These are phyloP conservation scores for Talaromyces amestolkiae DNA, from an alignment of 2,329 filamentous ascomycete species.

Conservation along the genomic window DNA sequence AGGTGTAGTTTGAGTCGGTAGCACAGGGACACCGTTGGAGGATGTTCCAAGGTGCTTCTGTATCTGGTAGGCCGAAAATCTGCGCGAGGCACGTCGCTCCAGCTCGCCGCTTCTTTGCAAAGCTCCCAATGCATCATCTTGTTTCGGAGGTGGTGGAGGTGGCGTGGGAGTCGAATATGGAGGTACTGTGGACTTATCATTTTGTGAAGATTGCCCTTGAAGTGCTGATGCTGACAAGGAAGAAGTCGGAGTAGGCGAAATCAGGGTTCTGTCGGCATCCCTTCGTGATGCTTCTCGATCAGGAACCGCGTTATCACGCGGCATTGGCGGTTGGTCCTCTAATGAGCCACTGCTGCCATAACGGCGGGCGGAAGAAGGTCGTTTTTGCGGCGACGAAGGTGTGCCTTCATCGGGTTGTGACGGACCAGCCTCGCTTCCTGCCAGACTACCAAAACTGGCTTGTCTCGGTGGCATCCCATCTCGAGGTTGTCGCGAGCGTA, in stretches of 20 bases:
- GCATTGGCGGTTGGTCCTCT: slow-evolving; percentile 31
- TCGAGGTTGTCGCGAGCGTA: slow-evolving; percentile 59
- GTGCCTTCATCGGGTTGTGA: slow-evolving; percentile 42
- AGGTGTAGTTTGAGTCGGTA: slow-evolving; percentile 58
- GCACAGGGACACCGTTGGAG: slow-evolving; percentile 77
- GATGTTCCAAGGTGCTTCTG: slow-evolving; percentile 84
- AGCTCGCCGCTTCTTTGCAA: slow-evolving; percentile 89
- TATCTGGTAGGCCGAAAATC: slow-evolving; percentile 96
- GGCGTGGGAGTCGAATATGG: slow-evolving; percentile 68
- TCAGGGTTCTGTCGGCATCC: slow-evolving; percentile 38
- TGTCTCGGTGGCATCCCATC: slow-evolving; percentile 41
- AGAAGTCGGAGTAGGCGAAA: slow-evolving; percentile 23
- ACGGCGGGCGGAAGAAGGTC: slow-evolving; percentile 31
- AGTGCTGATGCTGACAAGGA: slow-evolving; percentile 65
- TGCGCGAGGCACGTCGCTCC: slow-evolving; percentile 83
- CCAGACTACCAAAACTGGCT: slow-evolving; percentile 48
- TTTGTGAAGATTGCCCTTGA: slow-evolving; percentile 64
- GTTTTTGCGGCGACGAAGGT: slow-evolving; percentile 33
- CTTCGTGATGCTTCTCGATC: slow-evolving; percentile 42
- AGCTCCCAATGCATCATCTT: slow-evolving; percentile 85
- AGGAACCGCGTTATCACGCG: slow-evolving; percentile 33
- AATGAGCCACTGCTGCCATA: slow-evolving; percentile 41
- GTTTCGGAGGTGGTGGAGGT: slow-evolving; percentile 74
- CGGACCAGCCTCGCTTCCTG: slow-evolving; percentile 41
- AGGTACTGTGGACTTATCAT: slow-evolving; percentile 26